These are phyloP conservation scores for Boletus rubropictus DNA, from an alignment of 768 basidiomycete species.

Conservation along the genomic window DNA sequence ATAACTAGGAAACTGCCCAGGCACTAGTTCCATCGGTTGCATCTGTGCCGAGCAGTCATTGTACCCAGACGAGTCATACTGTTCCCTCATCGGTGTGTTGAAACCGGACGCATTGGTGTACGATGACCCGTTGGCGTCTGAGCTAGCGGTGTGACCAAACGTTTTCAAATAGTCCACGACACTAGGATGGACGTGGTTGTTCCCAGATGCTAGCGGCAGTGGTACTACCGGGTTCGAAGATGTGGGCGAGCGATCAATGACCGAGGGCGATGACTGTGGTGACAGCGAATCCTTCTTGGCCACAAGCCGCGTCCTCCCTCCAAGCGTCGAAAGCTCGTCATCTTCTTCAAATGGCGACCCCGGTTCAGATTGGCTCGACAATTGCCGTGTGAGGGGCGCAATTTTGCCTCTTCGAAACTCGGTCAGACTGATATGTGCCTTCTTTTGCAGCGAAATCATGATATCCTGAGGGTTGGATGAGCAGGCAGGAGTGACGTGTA, in stretches of 20 bases:
- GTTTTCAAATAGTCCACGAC: slow-evolving; percentile 66
- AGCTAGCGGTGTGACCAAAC: slow-evolving; percentile 36
- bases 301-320: slow-evolving; percentile 62
- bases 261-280: slow-evolving; percentile 36
- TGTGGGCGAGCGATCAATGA: slow-evolving; percentile 60
- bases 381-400: slow-evolving; percentile 36
- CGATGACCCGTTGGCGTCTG: slow-evolving; percentile 20
- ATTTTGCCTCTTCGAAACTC: slow-evolving; percentile 57
- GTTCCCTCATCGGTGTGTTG: slow-evolving; percentile 24
- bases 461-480: slow-evolving; percentile 41
- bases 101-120: slow-evolving; percentile 23
- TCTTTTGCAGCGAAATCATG: slow-evolving; percentile 58
- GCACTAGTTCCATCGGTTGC: slow-evolving; percentile 29
- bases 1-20: slow-evolving; percentile 53
- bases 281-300: slow-evolving; percentile 56
- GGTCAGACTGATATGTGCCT: slow-evolving; percentile 58
- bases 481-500: neutral
- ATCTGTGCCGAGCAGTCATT: slow-evolving; percentile 19
- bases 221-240: slow-evolving; percentile 70
- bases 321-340: slow-evolving; percentile 59
- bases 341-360: slow-evolving; percentile 45
- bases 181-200: slow-evolving; percentile 52
- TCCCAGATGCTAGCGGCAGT: slow-evolving; percentile 50
- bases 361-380: slow-evolving; percentile 36
- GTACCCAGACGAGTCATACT: slow-evolving; percentile 21